These are phyloP conservation scores for Naganishia sp. DNA, from an alignment of 1,284 basidiomycete species.

Conservation along the genomic window DNA sequence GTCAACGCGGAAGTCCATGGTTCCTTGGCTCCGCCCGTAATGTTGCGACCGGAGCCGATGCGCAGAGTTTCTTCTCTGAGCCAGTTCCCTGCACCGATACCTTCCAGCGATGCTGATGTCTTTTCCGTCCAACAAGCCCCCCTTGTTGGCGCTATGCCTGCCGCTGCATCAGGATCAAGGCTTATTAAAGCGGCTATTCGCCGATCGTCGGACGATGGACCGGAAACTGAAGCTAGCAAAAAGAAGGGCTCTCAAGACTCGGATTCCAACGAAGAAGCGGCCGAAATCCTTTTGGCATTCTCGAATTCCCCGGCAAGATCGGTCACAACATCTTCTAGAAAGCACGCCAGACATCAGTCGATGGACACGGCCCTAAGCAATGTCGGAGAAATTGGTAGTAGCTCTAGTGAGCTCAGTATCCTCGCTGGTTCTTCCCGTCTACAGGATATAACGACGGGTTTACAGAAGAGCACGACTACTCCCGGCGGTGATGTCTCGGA, in stretches of 20 bases:
- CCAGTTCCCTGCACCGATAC: constrained; percentile 9
- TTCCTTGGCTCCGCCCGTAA: constrained; percentile 13
- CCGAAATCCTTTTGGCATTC: constrained; percentile 33
- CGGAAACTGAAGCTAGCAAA: neutral
- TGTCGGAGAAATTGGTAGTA: neutral
- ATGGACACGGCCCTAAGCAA: constrained; percentile 11
- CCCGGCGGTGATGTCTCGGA: constrained; percentile 5
- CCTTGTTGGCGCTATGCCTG: neutral
- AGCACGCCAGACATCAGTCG: constrained; percentile 13
- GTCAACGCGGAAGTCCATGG: constrained; percentile 7
- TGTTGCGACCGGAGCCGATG: constrained; percentile 17
- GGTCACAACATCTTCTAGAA: constrained; percentile 3
- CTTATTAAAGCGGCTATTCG: constrained; percentile 15
- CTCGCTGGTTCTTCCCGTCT: constrained; percentile 11
- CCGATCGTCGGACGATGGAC: constrained; percentile 18
- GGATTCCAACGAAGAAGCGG: constrained; percentile 33
- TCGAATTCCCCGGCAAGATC: constrained; percentile 33
- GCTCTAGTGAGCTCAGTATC: neutral
- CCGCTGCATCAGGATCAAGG: neutral
- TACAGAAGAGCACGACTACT: constrained; percentile 1
- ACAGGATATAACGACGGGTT: constrained; percentile 14
- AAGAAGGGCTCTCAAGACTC: constrained; percentile 15
- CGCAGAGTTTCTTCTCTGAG: constrained; percentile 10
- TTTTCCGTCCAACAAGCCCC: constrained; percentile 5
- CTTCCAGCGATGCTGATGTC: constrained; percentile 7